Evolutionary conservation across 176 grass and related monocot genomes (phyloP), one percentile per base, ranked within the genome.

Genomic region (Thalia dealbata): DNA sequence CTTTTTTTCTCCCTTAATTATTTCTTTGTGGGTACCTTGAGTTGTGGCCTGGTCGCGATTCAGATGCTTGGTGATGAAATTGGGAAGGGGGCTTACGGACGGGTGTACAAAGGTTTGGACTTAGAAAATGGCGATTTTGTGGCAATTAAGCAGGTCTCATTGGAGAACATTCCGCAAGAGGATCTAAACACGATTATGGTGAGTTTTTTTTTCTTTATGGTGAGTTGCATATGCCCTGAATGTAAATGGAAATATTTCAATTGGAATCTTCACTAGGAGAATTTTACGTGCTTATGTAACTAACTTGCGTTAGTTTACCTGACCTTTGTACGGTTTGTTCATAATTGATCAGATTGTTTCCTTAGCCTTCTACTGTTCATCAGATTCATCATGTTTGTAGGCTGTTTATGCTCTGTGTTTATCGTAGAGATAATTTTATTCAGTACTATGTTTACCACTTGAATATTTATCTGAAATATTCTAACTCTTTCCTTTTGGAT

Each of bases 151-250:
- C 90, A 99, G 83, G 95, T 99, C 63, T 99, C 95, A 6, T 84
- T 99, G 61, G 95, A 93, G 83, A 99, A 99, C 75, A 99, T 93
- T 29, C 83, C 83, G 7, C 95, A 91, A 77, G 95, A 99, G 77
- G 95, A 99, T 93, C 95, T 99, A 67, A 99, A 85, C 74, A 91
- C 93, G 42, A 99, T 99, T 64, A 99, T 93, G 95, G 95, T 93
- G 66, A 51, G 85, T 76, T 67, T 0, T 21, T 78, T 26, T 26
- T 64, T 14, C 48, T 41, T 56, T 15, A 15, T 68, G 73, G 59
- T 67, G 48, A 60, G 62, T 71, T 82, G 29, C 26, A 22, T 68
- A 78, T 42, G 64, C 32, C 18, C 7, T 6, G 30, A 41, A 67
- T 41, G 38, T 67, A 19, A 3, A 14, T 7, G 32, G 13, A 67